These are phyloP conservation scores for Camelina neglecta DNA, from an alignment of 345 rosid species.

Conservation along the genomic window DNA sequence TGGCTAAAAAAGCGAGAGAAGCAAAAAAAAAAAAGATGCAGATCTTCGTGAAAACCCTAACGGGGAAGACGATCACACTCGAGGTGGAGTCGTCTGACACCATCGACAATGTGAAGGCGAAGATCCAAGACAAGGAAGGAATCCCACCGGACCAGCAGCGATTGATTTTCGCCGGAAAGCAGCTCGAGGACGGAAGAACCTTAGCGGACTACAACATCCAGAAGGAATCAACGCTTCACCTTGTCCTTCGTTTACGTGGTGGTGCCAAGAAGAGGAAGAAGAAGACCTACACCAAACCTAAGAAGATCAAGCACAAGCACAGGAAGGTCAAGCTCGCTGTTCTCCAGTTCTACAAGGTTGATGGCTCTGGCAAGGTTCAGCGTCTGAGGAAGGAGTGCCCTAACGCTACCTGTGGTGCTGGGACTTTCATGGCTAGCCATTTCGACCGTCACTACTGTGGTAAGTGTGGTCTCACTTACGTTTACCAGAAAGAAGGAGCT, in stretches of 20 bases:
- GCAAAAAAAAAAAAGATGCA: slow-evolving; percentile 31
- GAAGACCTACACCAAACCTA: slow-evolving; percentile 78
- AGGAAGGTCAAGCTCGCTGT: slow-evolving; percentile 75
- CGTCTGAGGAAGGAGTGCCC: slow-evolving; percentile 74
- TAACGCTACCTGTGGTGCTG: slow-evolving; percentile 66
- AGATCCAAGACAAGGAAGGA: slow-evolving; percentile 72
- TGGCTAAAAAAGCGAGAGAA: neutral
- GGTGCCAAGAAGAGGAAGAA: slow-evolving; percentile 72
- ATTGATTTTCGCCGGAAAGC: slow-evolving; percentile 72
- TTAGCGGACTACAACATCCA: slow-evolving; percentile 61
- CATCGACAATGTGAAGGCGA: slow-evolving; percentile 72
- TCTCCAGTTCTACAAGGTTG: slow-evolving; percentile 70
- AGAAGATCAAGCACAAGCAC: slow-evolving; percentile 74
- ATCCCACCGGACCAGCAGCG: slow-evolving; percentile 75
- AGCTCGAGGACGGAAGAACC: slow-evolving; percentile 67
- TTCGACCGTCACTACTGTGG: slow-evolving; percentile 79
- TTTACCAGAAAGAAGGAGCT: slow-evolving; percentile 70
- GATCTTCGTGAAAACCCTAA: slow-evolving; percentile 49
- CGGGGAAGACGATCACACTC: slow-evolving; percentile 47
- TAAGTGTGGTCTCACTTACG: slow-evolving; percentile 74
- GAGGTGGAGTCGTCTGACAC: slow-evolving; percentile 68
- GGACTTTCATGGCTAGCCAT: slow-evolving; percentile 75
- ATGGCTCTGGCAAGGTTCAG: slow-evolving; percentile 66
- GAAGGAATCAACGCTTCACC: slow-evolving; percentile 62
- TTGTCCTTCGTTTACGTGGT: slow-evolving; percentile 60